Evolutionary conservation across 441 rosid genomes (phyloP), one percentile per base, ranked within the genome.

Genomic region (Populus tomentosa): DNA sequence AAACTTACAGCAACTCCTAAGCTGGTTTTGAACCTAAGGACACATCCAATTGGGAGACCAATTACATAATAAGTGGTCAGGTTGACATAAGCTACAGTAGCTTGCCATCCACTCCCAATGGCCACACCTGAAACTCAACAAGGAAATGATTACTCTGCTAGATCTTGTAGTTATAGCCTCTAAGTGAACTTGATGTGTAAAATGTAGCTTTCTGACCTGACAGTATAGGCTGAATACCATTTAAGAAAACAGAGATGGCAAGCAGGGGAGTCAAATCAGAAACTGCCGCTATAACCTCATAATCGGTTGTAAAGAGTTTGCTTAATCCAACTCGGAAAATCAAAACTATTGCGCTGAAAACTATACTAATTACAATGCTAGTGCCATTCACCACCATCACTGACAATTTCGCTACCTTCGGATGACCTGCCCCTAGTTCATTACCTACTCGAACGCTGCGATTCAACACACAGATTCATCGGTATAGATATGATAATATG

Each of bases 91-190:
- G 98, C 98, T 80, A 94, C 98, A 36, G 90, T 86, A 40, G 89
- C 88, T 86, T 94, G 98, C 97, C 98, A 89, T 18, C 98, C 97
- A 77, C 95, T 89, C n/a, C 98, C 98, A 81, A 94, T 90, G 5
- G 98, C 96, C 75, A 91, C 96, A 11, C 96, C 95, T 90, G 77
- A 16, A 67, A 69, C 62, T 42, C 76, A 35, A 65, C 21, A 78
- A 16, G 16, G 16, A 20, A 14, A 11, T 23, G 30, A 13, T 10
- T 35, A 3, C 2, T 10, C 53, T 20, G 33, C 67, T 10, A 20
- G 24, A 21, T 26, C 7, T 64, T 46, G 6, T 50, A 14, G 14
- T 40, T 59, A 42, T 36, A 18, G 36, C 33, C 10, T 33, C 3
- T 67, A 14, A 67, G 3, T 33, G 42, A 20, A 33, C 21, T 33